Base-by-base conservation (phyloP, 2,329 filamentous ascomycete genomes). In the Fusarium coicis region DNA sequence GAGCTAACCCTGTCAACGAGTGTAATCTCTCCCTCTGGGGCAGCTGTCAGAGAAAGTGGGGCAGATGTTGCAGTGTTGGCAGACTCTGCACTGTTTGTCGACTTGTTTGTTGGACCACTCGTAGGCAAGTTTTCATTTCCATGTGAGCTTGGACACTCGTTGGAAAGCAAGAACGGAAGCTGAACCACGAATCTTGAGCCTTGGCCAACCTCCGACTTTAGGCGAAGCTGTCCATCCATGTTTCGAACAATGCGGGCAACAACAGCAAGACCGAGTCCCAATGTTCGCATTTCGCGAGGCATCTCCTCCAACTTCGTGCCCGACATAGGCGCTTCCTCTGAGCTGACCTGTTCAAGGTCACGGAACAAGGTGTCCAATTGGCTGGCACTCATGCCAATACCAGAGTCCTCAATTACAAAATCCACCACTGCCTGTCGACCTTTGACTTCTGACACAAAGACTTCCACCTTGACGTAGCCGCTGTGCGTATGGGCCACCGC, bases 191-290 rank as follows among this genome's bases (percentile, higher is more conserved):
- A 97, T 58, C 93, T 88, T 23, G 94, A 95, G 2, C 95, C 95
- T 75, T 92, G 93, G 4, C 93, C 93, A 78, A 93, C 88, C 76
- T 96, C 93, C 0, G 94, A 97, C 77, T 95, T 96, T 3, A 97
- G 83, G 4, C 94, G 90, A 36, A 97, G 82, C 77, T 97, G 95
- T 0, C 95, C 95, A 66, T 96, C 92, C 93, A 97, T 96, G 77
- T 95, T 97, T n/a, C 91, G 89, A 37, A 97, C 87, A 40, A 94
- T 93, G 42, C 95, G 90, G 21, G 93, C 93, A n/a, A 97, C 95
- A 18, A 97, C 87, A 1, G 95, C 95, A n/a, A 97, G 86, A 0
- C 95, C 95, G 15, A 97, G 87, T 0, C 95, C 95, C 2, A 97
- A 82, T 0, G 90, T 91, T 54, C 84, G 82, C 23, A 80, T 69